phyloP scores from a whole-genome alignment of 768 basidiomycete species.

The Boletus pseudo-olivaceus region DNA sequence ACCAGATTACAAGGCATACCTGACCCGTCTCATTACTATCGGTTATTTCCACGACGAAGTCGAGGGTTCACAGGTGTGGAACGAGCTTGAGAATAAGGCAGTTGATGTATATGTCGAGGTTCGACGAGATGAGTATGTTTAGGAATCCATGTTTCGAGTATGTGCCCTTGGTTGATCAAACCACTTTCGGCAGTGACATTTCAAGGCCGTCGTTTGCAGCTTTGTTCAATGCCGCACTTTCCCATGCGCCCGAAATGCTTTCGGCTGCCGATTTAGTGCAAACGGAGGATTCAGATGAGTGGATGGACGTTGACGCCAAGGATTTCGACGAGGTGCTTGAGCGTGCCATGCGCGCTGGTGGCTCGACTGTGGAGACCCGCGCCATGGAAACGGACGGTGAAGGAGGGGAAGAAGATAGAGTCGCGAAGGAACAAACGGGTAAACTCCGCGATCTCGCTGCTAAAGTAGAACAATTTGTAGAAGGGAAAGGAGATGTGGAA shows the following conservation, averaged over 20 bases:
- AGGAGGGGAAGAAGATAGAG: constrained; percentile 35
- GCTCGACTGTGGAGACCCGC: constrained; percentile 20
- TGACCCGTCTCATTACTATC: constrained; percentile 56
- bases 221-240: constrained; percentile 63
- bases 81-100: constrained; percentile 67
- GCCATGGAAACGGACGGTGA: constrained; percentile 50
- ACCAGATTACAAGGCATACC: constrained; percentile 66
- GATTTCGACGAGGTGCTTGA: constrained; percentile 75
- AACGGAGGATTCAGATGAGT: constrained; percentile 74
- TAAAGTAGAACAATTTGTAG: constrained; percentile 87
- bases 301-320: constrained; percentile 78
- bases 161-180: constrained; percentile 1
- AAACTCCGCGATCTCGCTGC: constrained; percentile 73
- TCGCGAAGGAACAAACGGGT: constrained; percentile 63
- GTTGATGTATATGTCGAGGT: constrained; percentile 59
- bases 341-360: constrained; percentile 29
- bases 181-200: constrained; percentile 40
- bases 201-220: constrained; percentile 74
- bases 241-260: constrained; percentile 33
- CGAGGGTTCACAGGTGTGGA: constrained; percentile 78
- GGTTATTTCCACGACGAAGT: constrained; percentile 80
- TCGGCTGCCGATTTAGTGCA: constrained; percentile 14
- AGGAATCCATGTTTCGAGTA: neutral
- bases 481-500: constrained; percentile 83
- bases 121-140: constrained; percentile 63